Conservation (phyloP, 164 flowering plant species). For the Stephania yunnanensis region DNA sequence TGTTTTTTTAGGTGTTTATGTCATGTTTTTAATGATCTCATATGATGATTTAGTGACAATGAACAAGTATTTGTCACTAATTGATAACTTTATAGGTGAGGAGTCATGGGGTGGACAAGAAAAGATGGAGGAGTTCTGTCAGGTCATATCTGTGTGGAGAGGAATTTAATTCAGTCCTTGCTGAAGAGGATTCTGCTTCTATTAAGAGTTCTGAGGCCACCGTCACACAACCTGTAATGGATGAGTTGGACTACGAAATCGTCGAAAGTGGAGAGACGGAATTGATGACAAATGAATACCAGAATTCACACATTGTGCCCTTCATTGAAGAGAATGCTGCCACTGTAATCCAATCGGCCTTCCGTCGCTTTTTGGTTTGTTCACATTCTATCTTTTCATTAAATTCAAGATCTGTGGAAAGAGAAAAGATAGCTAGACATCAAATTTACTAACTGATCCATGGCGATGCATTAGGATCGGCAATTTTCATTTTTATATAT, state of each 20-base stretch:
- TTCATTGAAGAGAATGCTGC: constrained; percentile 52
- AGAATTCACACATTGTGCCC: constrained; percentile 20
- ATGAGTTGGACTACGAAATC: constrained; percentile 19
- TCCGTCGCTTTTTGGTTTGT: constrained; percentile 56
- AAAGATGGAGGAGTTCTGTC: constrained; percentile 62
- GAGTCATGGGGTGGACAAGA: constrained; percentile 36
- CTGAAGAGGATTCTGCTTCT: constrained; percentile 70
- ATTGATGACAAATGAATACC: constrained; percentile 20
- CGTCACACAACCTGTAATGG: constrained; percentile 40
- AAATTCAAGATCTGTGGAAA: not conserved
- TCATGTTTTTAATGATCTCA: not conserved
- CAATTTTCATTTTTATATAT: not conserved
- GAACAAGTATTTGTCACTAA: too few species aligned
- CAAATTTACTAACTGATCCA: not conserved
- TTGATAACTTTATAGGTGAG: constrained; percentile 29
- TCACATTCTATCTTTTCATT: not conserved
- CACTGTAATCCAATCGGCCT: constrained; percentile 58
- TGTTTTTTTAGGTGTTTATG: not conserved
- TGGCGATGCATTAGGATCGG: not conserved
- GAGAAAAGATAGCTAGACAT: not conserved
- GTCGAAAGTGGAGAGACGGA: constrained; percentile 13
- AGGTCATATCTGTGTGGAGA: constrained; percentile 74
- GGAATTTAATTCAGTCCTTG: constrained; percentile 55
- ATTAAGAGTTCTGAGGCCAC: constrained; percentile 61
- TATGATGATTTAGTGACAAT: not conserved